Evolutionary conservation across 331 rosid genomes (phyloP).

Genomic region (Telfairia occidentalis): DNA sequence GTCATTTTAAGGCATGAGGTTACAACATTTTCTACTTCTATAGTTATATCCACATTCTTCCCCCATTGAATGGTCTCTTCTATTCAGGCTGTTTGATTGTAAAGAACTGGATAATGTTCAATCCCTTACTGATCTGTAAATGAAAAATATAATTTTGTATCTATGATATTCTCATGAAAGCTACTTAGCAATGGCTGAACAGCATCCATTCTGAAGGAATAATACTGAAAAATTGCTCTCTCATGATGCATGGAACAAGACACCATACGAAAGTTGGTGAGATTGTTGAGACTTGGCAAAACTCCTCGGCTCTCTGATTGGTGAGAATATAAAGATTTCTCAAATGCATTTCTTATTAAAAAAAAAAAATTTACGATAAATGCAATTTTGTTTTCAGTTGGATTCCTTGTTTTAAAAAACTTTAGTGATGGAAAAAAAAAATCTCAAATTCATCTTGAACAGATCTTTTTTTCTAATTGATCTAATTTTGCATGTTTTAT

Average conservation of each 20-base stretch:
- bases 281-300: too few relatives aligned
- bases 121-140: not conserved
- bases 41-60: not conserved
- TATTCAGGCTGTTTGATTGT: not conserved
- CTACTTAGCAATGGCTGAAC: not conserved
- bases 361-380: too few relatives aligned
- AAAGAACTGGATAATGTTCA: not conserved
- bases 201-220: not conserved
- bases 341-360: too few relatives aligned
- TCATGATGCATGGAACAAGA: too few relatives aligned
- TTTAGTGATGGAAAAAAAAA: not conserved
- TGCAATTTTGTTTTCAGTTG: too few relatives aligned
- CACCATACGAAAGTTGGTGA: too few relatives aligned
- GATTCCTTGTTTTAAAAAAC: too few relatives aligned
- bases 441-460: not conserved
- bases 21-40: not conserved
- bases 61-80: not conserved
- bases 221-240: too few relatives aligned
- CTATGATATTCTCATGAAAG: not conserved
- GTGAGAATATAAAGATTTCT: too few relatives aligned
- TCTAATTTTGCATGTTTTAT: not conserved
- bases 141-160: not conserved
- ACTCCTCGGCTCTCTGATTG: too few relatives aligned
- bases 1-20: not conserved
- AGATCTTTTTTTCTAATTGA: too few relatives aligned